Conservation (phyloP, 257 asterid species). For the Solanum tarijense region DNA sequence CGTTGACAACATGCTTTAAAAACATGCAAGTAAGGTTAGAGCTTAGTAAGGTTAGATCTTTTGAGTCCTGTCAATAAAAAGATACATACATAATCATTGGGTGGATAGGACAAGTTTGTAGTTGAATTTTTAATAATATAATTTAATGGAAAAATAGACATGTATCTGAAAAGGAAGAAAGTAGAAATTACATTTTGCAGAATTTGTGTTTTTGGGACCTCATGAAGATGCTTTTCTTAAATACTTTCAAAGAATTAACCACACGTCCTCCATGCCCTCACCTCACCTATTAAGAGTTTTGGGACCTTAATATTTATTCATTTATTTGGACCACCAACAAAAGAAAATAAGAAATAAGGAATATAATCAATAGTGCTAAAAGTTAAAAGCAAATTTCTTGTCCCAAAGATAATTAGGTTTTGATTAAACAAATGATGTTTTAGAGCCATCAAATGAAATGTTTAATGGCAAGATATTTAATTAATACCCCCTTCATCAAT, state of each 20-base stretch:
- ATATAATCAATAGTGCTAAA: neutral
- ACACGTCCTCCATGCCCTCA: neutral
- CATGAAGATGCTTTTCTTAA: neutral
- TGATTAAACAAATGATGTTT: neutral
- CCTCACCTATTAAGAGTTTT: neutral
- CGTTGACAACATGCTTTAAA: neutral
- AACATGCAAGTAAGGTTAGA: no score
- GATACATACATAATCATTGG: neutral
- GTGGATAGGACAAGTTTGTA: neutral
- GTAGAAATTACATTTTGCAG: neutral
- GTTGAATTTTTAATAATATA: neutral
- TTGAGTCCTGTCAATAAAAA: neutral
- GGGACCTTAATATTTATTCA: constrained; percentile 25
- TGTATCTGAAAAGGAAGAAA: neutral
- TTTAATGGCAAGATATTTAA: neutral
- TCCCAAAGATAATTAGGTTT: neutral
- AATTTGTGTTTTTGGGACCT: neutral
- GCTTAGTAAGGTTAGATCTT: no score
- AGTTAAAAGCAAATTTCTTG: neutral
- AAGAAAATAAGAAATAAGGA: neutral
- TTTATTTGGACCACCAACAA: constrained; percentile 20
- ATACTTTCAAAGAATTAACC: neutral
- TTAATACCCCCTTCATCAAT: no score
- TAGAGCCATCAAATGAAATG: neutral
- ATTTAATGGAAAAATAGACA: neutral